Base-by-base conservation (phyloP, 805 yeast genomes). In the Candida coquimbonensis region DNA sequence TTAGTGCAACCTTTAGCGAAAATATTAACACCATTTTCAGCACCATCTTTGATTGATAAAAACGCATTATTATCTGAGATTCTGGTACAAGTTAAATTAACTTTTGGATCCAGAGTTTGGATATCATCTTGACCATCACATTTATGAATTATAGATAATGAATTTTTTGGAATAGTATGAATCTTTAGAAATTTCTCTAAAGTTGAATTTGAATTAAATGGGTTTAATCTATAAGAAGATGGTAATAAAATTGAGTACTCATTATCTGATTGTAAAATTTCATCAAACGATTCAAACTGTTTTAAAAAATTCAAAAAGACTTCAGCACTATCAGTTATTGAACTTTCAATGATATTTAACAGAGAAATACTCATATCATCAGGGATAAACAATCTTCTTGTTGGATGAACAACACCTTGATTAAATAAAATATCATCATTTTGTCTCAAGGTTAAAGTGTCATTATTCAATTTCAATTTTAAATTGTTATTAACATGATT, bases 381-480 rank as follows among this genome's bases (percentile, higher is more conserved):
- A 0, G 96, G 96, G 14, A 86, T 64, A 4, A 77, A 51, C 1
- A 86, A 68, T 6, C 72, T 62, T 34, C 73, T 66, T 12, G 85
- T 67, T 1, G 90, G 80, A 59, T 87, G 96, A 1, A 85, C 77
- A 0, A 90, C 96, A 1, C 98, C 98, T 60, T 85, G 83, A 51
- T 77, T 80, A 60, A 86, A 90, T 13, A 90, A 58, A 7, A 87
- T 74, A 59, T 90, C 96, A 1, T 77, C 64, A 48, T 76, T 72
- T 43, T 71, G 52, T 49, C 35, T 52, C 36, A 63, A 24, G 33
- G 37, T 8, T 2, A 67, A 39, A 8, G 63, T 37, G 9, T 51
- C 53, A 12, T 58, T 53, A 33, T 50, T 36, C 14, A 54, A 50
- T 8, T 60, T 50, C 17, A 63, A 47, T 29, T 52, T 52, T 7